Evolutionary conservation across 805 yeast species (phyloP), one percentile per base, ranked within the genome.

Genomic region (Kazachstania taianensis): DNA sequence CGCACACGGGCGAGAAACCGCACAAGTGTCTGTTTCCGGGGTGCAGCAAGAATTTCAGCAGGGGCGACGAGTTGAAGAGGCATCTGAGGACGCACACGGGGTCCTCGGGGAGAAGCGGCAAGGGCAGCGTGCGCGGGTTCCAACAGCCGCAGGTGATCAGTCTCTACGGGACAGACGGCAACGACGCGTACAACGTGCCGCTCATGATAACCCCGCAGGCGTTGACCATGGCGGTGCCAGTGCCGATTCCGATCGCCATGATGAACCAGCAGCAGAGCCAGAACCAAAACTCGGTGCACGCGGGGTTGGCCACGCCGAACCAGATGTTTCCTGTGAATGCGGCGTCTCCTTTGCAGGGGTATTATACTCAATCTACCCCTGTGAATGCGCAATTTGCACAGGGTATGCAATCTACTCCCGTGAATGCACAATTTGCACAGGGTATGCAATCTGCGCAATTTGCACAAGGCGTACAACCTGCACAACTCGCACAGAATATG

Each of bases 1-100:
- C 94, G 7, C 95, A 85, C 61, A 85, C 96, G 1, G 96, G 96
- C 33, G 94, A 85, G 56, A 82, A 84, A 55, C 94, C 95, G 2
- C 92, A 82, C 53, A 77, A 75, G 33, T 85, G 96, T 59, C 71
- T 76, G 14, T 84, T 72, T 47, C 86, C 92, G 1, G 83, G 83
- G n/a, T 85, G 96, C 61, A 58, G 75, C 36, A 84, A 86, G 58
- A 68, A 81, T 43, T 85, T 85, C 53, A 72, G 81, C 39, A 70
- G 95, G 43, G 69, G 78, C 19, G 95, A 86, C 60, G 95, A 85
- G 61, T 68, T 85, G 39, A 85, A 94, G 10, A 67, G 95, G 46
- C 96, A 85, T 60, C 67, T 81, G 33, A 65, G 94, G 43, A 86
- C 81, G 36, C 96, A 85, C 61, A 67, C 43, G 2, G 43, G 44